Base-by-base conservation (phyloP, 495 filamentous ascomycete species). In the Aeminium ludgeri region DNA sequence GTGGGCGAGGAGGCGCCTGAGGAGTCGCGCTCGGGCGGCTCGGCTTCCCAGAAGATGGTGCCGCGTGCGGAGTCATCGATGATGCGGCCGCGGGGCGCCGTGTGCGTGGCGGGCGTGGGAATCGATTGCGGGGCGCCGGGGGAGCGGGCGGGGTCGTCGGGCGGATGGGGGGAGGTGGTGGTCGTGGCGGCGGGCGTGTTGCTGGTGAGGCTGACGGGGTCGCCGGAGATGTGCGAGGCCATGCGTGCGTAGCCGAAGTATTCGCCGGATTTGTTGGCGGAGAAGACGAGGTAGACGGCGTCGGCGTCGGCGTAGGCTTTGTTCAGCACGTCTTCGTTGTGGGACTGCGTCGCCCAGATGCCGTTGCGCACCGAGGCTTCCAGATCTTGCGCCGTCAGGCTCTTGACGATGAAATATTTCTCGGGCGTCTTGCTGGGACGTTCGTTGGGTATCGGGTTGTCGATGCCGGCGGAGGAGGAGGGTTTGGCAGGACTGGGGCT, bases 171-270 rank as follows among this genome's bases (percentile, higher is more conserved):
- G 12, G 72, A 55, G 34, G 78, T 68, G 41, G 71, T 70, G 4
- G 65, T 30, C 10, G 47, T 44, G 6, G 72, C 70, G 3, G 65
- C 65, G 45, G 69, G 67, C 2, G 72, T 67, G 1, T 70, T 68
- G 19, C 77, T 71, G 50, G 87, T 77, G n/a, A 46, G 31, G 34
- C 47, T 47, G 23, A 51, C 48, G 19, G 40, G 48, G 16, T 51
- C 44, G 40, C 86, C 74, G 50, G 71, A 73, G 57, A 95, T 93
- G 6, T 73, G 67, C 36, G 89, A 95, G 13, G 67, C 66, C 89
- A 96, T 97, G 30, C 82, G 74, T 11, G 86, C 89, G 48, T 92
- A 93, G 18, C 89, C 89, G 58, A 89, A 95, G 52, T 95, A 97
- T 59, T 95, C 89, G 15, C 89, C 89, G 0, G 89, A 96, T 53